Evolutionary conservation across 1,139 yeast species (phyloP).

Genomic region (Zygosaccharomyces sapae): DNA sequence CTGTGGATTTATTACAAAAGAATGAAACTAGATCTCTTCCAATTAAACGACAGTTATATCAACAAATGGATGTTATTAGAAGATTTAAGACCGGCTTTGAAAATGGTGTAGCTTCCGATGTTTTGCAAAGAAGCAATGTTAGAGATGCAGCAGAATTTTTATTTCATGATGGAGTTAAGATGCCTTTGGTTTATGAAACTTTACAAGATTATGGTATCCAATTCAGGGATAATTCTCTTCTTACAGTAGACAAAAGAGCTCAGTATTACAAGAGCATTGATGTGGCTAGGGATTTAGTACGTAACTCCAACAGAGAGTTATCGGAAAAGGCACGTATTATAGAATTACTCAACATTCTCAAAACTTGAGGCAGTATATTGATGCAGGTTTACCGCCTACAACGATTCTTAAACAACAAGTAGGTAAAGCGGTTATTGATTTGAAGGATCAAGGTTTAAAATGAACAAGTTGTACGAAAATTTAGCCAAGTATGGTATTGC

Average conservation of each 20-base stretch:
- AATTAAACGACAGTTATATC: conserved; percentile 21
- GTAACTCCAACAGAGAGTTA: conserved; percentile 18
- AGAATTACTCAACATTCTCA: conserved; percentile 19
- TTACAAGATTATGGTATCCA: conserved; percentile 29
- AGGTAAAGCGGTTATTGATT: conserved; percentile 18
- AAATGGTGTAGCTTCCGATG: conserved; percentile 16
- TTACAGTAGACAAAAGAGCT: conserved; percentile 23
- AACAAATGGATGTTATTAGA: conserved; percentile 19
- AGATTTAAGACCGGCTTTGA: conserved; percentile 23
- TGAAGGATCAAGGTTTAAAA: conserved; percentile 30
- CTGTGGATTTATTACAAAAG: conserved; percentile 20
- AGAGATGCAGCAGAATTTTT: conserved; percentile 27
- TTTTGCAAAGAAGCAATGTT: conserved; percentile 14
- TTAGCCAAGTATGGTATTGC: conserved; percentile 24
- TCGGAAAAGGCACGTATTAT: conserved; percentile 21
- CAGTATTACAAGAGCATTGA: conserved; percentile 29
- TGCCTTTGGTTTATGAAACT: conserved; percentile 31
- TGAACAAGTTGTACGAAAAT: conserved; percentile 29
- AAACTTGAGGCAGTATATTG: conserved; percentile 23
- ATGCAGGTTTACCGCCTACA: conserved; percentile 28
- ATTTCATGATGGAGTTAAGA: conserved; percentile 32
- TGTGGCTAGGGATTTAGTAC: conserved; percentile 26
- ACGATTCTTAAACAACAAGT: conserved; percentile 14
- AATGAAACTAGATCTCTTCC: conserved; percentile 23
- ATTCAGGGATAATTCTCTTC: conserved; percentile 15